phyloP scores from a whole-genome alignment of 805 yeast species.

The Yamadazyma takamatsuzukensis region DNA sequence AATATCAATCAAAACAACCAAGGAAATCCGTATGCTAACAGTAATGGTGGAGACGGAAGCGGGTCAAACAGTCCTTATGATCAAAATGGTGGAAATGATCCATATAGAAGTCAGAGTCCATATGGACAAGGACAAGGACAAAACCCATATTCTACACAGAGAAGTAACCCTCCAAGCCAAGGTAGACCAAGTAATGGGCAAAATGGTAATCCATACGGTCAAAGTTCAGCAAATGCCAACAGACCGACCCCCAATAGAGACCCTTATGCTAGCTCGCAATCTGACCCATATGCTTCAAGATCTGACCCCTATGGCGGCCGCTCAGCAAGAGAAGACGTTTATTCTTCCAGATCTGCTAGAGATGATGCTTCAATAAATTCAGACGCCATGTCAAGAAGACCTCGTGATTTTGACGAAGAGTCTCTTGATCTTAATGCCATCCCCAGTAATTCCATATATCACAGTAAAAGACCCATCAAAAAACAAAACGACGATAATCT shows the following conservation, averaged over 20 bases:
- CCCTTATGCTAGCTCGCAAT: neutral
- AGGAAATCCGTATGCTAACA: slow-evolving; percentile 11
- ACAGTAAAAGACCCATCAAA: slow-evolving; percentile 12
- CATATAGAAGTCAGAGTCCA: slow-evolving; percentile 3
- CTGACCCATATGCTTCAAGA: slow-evolving; percentile 3
- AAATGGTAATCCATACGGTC: slow-evolving; percentile 1
- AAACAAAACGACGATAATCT: slow-evolving; percentile 20
- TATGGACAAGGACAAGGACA: neutral
- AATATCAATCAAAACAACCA: slow-evolving; percentile 16
- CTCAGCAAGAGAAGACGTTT: too few species aligned
- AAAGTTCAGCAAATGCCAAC: neutral
- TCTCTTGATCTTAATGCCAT: slow-evolving; percentile 37
- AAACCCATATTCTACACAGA: too few species aligned
- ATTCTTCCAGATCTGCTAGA: neutral
- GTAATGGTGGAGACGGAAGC: slow-evolving; percentile 1
- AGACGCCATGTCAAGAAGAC: slow-evolving; percentile 5
- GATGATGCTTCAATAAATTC: too few species aligned
- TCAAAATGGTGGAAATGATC: slow-evolving; percentile 1
- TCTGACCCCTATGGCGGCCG: slow-evolving; percentile 12
- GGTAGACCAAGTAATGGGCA: too few species aligned
- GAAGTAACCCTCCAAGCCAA: too few species aligned
- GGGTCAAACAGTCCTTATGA: slow-evolving; percentile 6
- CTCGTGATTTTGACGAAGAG: slow-evolving; percentile 23
- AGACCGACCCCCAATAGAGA: too few species aligned
- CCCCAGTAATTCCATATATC: slow-evolving; percentile 25